Evolutionary conservation across 345 rosid species (phyloP).

Genomic region (Populus pruinosa): DNA sequence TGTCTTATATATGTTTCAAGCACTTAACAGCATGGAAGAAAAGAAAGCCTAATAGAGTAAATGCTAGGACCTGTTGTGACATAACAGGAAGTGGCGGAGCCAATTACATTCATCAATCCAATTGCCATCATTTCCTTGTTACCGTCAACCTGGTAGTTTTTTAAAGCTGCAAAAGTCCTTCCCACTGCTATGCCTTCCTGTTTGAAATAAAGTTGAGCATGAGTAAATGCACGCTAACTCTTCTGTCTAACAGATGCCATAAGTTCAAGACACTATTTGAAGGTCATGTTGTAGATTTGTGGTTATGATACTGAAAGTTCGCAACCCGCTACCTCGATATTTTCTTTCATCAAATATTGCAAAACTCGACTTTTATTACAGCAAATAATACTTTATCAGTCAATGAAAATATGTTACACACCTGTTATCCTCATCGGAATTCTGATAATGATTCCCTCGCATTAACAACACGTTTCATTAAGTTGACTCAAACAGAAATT

Average conservation of each 20-base stretch:
- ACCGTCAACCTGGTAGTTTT: constrained; percentile 87
- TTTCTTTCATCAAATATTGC: not conserved
- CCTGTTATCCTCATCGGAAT: not conserved
- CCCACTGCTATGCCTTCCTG: constrained; percentile 99
- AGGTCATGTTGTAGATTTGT: not conserved
- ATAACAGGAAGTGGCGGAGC: constrained; percentile 92
- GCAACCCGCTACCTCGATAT: not conserved
- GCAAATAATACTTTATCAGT: not conserved
- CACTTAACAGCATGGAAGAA: not conserved
- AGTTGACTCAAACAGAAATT: not conserved
- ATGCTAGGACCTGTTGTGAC: constrained; percentile 56
- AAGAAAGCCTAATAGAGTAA: not conserved
- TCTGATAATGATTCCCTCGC: not conserved
- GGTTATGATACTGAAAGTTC: not conserved
- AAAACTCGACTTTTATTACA: not conserved
- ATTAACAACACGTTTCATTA: not conserved
- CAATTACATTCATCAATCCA: constrained; percentile 89
- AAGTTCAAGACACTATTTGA: not conserved
- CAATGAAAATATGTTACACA: not conserved
- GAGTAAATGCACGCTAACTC: not conserved
- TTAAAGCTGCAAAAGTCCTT: constrained; percentile 88
- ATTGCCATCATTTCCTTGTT: constrained; percentile 99
- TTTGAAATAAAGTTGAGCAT: constrained; percentile 1
- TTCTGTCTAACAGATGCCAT: not conserved
- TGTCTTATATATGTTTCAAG: not conserved